A percentile compares a stretch with the other conserved stretches of the same genome.
Evolutionary conservation across 2,329 filamentous ascomycete species (phyloP).

Genomic region (Cladophialophora chaetospira): DNA sequence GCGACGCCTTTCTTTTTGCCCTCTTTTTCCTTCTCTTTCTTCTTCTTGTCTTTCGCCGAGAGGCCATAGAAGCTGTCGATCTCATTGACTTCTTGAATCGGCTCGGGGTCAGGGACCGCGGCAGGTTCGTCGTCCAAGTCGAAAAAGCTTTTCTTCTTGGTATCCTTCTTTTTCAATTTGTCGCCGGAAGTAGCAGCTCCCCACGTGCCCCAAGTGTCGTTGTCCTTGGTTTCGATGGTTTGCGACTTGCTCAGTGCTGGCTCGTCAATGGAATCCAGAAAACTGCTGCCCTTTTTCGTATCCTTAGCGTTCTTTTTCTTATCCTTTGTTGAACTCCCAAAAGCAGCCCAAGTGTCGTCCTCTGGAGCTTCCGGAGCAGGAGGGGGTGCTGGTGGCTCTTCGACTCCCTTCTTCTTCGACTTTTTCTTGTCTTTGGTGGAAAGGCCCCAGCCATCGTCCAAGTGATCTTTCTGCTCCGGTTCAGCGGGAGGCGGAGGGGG

Average conservation of each 20-base stretch:
- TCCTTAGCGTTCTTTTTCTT: slow-evolving; percentile 51
- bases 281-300: slow-evolving; percentile 41
- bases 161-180: slow-evolving; percentile 45
- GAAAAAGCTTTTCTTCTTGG: not conserved
- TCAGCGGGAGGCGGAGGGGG: slow-evolving; percentile 20
- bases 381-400: slow-evolving; percentile 35
- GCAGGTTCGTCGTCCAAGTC: slow-evolving; percentile 48
- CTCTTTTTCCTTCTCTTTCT: slow-evolving; percentile 6
- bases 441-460: slow-evolving; percentile 34
- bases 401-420: slow-evolving; percentile 49
- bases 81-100: slow-evolving; percentile 44
- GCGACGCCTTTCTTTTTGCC: slow-evolving; percentile 15
- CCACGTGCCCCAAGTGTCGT: slow-evolving; percentile 50
- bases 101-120: slow-evolving; percentile 14
- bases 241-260: not conserved
- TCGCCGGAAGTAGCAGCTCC: slow-evolving; percentile 49
- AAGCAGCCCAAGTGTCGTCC: slow-evolving; percentile 42
- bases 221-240: slow-evolving; percentile 45
- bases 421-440: slow-evolving; percentile 34
- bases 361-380: slow-evolving; percentile 42
- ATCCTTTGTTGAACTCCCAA: slow-evolving; percentile 42
- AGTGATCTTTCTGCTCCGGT: slow-evolving; percentile 37
- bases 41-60: slow-evolving; percentile 15
- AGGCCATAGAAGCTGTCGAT: slow-evolving; percentile 41
- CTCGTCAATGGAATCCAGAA: not conserved